Percentiles rank a stretch among this genome's conserved stretches.
These are phyloP conservation scores for Fusarium sp. DNA, from an alignment of 2,329 filamentous ascomycete genomes.

Conservation along the genomic window DNA sequence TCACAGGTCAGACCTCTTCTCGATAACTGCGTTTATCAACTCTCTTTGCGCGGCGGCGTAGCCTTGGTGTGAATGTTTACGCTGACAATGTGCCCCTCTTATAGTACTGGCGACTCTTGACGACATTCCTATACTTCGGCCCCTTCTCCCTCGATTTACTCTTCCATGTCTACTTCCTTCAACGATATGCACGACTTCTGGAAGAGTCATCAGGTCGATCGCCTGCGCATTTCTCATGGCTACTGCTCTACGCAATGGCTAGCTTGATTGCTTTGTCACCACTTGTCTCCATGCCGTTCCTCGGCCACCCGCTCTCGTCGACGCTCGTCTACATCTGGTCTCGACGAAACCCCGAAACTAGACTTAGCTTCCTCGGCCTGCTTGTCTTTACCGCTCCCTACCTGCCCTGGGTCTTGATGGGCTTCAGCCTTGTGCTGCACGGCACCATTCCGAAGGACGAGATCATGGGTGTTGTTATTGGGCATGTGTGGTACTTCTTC, in stretches of 20 bases:
- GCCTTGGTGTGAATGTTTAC: background rate
- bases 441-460: constrained; percentile 94
- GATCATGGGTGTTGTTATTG: constrained; percentile 93
- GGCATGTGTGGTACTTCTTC: constrained; percentile 99
- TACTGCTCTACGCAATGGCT: constrained; percentile 87
- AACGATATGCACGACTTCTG: constrained; percentile 93
- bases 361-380: constrained; percentile 89
- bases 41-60: background rate
- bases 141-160: constrained; percentile 93
- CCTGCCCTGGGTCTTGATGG: constrained; percentile 95
- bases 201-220: constrained; percentile 95
- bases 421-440: constrained; percentile 92
- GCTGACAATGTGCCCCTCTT: constrained; percentile 32
- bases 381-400: constrained; percentile 95
- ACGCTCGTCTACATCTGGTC: constrained; percentile 99
- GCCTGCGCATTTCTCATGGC: constrained; percentile 94
- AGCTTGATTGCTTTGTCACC: constrained; percentile 87
- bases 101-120: constrained; percentile 96
- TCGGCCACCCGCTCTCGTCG: constrained; percentile 93
- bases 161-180: constrained; percentile 98
- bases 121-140: constrained; percentile 97
- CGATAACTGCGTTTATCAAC: background rate
- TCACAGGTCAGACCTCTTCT: constrained; percentile 77
- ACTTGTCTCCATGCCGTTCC: constrained; percentile 90
- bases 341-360: constrained; percentile 90